Evolutionary conservation across 352 stramenopile genomes (phyloP).

Genomic region (Peronospora belbahrii): DNA sequence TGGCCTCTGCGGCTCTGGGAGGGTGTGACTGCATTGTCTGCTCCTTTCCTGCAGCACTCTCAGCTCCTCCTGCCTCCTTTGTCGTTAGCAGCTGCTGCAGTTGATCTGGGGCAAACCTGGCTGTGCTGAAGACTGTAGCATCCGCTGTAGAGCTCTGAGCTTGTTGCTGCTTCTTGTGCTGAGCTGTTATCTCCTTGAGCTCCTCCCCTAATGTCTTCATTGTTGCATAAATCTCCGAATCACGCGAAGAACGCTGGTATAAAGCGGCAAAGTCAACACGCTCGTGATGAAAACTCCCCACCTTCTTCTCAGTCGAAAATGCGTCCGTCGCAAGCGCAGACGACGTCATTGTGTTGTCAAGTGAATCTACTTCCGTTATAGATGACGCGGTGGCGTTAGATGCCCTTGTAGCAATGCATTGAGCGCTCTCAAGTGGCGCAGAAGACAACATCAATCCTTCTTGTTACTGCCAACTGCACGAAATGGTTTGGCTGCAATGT

Average conservation of each 20-base stretch:
- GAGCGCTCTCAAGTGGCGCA: background rate
- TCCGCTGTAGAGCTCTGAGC: conserved; percentile 7
- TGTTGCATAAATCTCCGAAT: conserved; percentile 44
- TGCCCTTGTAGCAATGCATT: conserved; percentile 4
- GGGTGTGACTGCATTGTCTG: conserved; percentile 29
- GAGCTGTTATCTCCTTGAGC: conserved; percentile 34
- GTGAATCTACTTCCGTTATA: background rate
- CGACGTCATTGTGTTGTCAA: conserved; percentile 1
- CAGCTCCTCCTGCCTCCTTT: conserved; percentile 31
- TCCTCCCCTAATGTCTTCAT: conserved; percentile 49
- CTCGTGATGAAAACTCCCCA: background rate
- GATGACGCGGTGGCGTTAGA: background rate
- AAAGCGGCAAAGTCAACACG: conserved; percentile 42
- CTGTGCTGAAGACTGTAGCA: conserved; percentile 5
- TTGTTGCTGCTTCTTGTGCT: conserved; percentile 28
- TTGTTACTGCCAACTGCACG: too few species aligned
- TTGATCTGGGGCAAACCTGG: conserved; percentile 51
- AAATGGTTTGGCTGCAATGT: conserved; percentile 10
- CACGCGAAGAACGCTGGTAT: conserved; percentile 53
- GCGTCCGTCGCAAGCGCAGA: conserved; percentile 18
- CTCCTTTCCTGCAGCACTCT: conserved; percentile 37
- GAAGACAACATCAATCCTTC: conserved; percentile 13
- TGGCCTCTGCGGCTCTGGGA: conserved; percentile 22
- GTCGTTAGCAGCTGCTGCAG: conserved; percentile 55
- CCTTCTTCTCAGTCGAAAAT: conserved; percentile 11